Conservation (phyloP, 73 alveolate species). For the Paramecium pentaurelia region DNA sequence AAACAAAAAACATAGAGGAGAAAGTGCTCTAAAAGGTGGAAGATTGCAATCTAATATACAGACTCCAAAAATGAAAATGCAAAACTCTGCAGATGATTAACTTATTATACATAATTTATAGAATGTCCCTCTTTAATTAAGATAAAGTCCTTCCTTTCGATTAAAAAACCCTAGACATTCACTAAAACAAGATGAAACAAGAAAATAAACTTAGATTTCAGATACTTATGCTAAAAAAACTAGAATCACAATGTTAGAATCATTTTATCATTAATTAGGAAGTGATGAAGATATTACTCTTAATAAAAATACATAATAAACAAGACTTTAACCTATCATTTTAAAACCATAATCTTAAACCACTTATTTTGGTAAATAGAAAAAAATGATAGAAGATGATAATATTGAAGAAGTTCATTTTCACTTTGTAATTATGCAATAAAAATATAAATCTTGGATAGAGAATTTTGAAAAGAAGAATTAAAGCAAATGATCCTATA, state of each 20-base stretch:
- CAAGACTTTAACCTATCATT: background rate
- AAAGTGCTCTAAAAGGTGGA: background rate
- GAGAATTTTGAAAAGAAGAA: background rate
- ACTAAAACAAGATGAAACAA: background rate
- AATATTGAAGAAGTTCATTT: conserved; percentile 7
- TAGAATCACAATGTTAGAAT: background rate
- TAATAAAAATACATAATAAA: background rate
- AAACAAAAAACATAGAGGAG: background rate
- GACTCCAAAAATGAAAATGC: background rate
- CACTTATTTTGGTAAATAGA: background rate
- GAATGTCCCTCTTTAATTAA: background rate
- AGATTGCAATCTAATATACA: background rate
- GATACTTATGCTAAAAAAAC: background rate
- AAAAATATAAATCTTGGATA: background rate
- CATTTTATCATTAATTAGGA: background rate
- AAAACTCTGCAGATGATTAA: background rate
- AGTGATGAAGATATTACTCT: background rate
- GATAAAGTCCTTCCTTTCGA: background rate
- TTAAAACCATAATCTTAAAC: background rate
- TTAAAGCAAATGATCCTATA: background rate
- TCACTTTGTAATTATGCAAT: background rate
- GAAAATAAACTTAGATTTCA: background rate
- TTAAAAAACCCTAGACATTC: background rate
- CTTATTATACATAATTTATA: background rate
- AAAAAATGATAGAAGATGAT: background rate